Base-by-base conservation (phyloP, 805 yeast genomes). In the Schwanniomyces polymorphus region DNA sequence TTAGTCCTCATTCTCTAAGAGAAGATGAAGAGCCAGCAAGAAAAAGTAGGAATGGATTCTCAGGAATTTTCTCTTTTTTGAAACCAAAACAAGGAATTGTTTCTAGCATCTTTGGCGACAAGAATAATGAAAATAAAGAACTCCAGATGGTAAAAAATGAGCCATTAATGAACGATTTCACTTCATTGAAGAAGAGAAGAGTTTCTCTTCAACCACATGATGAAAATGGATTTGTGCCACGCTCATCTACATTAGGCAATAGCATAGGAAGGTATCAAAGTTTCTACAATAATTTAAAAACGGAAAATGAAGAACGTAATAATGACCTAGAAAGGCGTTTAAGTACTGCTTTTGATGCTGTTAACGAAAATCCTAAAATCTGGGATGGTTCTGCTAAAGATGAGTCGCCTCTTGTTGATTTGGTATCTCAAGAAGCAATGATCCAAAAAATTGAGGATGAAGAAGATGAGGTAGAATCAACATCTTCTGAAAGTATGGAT, bases 241-340 rank as follows among this genome's bases (percentile, higher is more conserved):
- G 74, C 12, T 55, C 64, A 11, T 54, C 68, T 23, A 49, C 61
- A 5, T 46, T 52, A 27, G 40, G 46, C 12, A 43, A 43, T 40
- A 53, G 41, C 29, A 26, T 50, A 17, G 58, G 61, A 5, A 41
- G 57, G 2, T 64, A 64, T 46, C 56, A 53, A 46, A 49, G 53
- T 5, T 56, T 52, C 45, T 57, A 50, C 31, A 52, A 56, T 28
- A 52, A 53, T 34, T 41, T 60, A 11, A 52, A 51, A 42, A 46
- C 50, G 0, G 44, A 50, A 7, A 56, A 60, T 23, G 61, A 59
- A 38, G 60, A 57, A 21, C 29, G 48, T 8, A 54, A 46, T 12
- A 61, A 63, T 44, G 65, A 63, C 38, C 41, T 65, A n/a, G 71
- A 67, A 47, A 51, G 67, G 49, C 49, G 72, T 41, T 39, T 59